Conservation (phyloP, 208 protist genomes). For the Trypanosoma grayi region DNA sequence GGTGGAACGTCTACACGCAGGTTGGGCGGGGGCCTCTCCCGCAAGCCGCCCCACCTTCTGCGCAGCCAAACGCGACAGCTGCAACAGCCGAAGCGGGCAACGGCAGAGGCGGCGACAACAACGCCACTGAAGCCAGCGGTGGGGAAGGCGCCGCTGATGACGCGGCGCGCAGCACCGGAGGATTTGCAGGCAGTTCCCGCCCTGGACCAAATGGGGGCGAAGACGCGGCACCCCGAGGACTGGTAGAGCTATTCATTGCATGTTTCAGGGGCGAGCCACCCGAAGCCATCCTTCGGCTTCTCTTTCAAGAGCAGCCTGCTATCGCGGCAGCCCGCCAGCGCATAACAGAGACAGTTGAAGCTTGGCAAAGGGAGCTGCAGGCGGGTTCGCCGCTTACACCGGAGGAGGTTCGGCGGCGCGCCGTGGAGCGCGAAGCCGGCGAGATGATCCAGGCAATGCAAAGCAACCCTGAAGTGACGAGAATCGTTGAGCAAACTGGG, state of each 20-base stretch:
- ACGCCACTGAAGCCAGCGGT: neutral
- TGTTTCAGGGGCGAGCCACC: too few species aligned
- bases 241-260: too few species aligned
- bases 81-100: neutral
- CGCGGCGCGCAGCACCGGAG: neutral
- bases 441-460: neutral
- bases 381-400: neutral
- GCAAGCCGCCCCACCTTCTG: neutral
- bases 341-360: too few species aligned
- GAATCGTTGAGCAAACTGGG: neutral
- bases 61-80: neutral
- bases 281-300: too few species aligned
- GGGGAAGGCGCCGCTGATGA: neutral
- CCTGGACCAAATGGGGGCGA: neutral
- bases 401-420: neutral
- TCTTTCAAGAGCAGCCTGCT: too few species aligned
- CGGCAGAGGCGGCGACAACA: neutral
- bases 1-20: constrained; percentile 9
- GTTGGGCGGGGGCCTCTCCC: constrained; percentile 8
- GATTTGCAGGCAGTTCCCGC: neutral
- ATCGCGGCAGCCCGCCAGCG: too few species aligned
- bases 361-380: neutral
- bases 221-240: too few species aligned
- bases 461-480: neutral
- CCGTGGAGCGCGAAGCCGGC: neutral